Conservation (phyloP, 352 stramenopile genomes). For the Phytophthora megakarya region DNA sequence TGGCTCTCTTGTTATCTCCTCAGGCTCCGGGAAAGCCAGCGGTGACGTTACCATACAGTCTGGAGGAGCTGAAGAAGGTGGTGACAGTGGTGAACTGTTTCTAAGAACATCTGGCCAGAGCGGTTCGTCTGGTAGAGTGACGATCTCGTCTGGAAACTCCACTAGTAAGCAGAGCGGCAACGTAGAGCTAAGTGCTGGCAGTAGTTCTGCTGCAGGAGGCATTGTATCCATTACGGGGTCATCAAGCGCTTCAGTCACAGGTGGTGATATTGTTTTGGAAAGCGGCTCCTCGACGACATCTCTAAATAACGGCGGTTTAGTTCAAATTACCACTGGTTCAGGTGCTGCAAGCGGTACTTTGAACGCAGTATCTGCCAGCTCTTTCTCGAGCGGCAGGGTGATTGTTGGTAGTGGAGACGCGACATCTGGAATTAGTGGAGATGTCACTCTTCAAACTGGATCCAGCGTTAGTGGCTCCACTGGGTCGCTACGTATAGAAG, state of each 20-base stretch:
- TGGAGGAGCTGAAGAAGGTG: constrained; percentile 23
- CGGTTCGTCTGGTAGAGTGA: constrained; percentile 29
- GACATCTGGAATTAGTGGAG: constrained; percentile 26
- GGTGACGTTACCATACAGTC: constrained; percentile 31
- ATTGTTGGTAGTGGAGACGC: constrained; percentile 31
- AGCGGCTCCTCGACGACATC: constrained; percentile 26
- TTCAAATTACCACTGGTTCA: constrained; percentile 20
- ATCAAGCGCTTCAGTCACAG: constrained; percentile 14
- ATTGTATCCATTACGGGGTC: constrained; percentile 34
- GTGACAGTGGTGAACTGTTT: constrained; percentile 31
- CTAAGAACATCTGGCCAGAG: constrained; percentile 28
- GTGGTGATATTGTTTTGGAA: constrained; percentile 28
- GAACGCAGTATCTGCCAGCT: constrained; percentile 19
- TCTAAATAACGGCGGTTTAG: constrained; percentile 19
- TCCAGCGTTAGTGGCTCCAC: constrained; percentile 26
- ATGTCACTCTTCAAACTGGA: constrained; percentile 34
- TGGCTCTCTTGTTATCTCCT: constrained; percentile 28
- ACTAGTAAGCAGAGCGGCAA: constrained; percentile 26
- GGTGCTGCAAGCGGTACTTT: constrained; percentile 28
- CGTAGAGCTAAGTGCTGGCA: constrained; percentile 34
- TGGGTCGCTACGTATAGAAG: constrained; percentile 25
- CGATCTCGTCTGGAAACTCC: constrained; percentile 38
- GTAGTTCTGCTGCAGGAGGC: constrained; percentile 19
- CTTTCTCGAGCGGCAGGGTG: constrained; percentile 24
- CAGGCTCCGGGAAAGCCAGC: constrained; percentile 23